Percentiles rank a stretch among this genome's conserved stretches.
phyloP scores from a whole-genome alignment of 108 stramenopile genomes.

The Ochromonas danica region DNA sequence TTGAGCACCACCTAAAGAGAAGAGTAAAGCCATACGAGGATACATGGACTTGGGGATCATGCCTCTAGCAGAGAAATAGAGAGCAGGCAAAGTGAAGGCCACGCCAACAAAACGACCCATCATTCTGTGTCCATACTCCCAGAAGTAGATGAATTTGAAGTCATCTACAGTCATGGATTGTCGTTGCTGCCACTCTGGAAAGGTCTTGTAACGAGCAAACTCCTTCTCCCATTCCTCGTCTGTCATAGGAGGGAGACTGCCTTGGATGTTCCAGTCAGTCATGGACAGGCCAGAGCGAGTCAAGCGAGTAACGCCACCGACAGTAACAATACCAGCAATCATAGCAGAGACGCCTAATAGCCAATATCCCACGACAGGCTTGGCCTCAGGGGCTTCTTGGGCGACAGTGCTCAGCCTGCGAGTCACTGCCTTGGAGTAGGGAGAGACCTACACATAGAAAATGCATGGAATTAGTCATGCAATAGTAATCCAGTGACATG shows the following conservation, averaged over 20 bases:
- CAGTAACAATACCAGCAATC: slow-evolving; percentile 92
- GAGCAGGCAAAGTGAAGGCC: slow-evolving; percentile 75
- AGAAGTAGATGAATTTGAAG: slow-evolving; percentile 95
- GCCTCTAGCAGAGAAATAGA: slow-evolving; percentile 72
- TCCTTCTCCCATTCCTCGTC: slow-evolving; percentile 81
- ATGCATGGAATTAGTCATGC: too few relatives aligned
- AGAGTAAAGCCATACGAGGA: slow-evolving; percentile 69
- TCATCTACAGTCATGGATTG: slow-evolving; percentile 92
- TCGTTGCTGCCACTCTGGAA: slow-evolving; percentile 91
- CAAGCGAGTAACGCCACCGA: slow-evolving; percentile 93
- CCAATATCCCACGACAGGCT: slow-evolving; percentile 85
- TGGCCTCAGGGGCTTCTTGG: slow-evolving; percentile 40
- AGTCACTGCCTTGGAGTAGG: too few relatives aligned
- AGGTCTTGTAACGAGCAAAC: slow-evolving; percentile 92
- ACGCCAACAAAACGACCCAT: slow-evolving; percentile 86
- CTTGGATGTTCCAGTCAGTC: slow-evolving; percentile 83
- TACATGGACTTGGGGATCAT: slow-evolving; percentile 77
- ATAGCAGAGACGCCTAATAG: slow-evolving; percentile 77
- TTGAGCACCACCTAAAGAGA: slow-evolving; percentile 93
- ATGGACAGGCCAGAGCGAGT: slow-evolving; percentile 93
- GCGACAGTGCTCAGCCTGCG: too few relatives aligned
- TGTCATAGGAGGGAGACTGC: slow-evolving; percentile 36
- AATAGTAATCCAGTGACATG: too few relatives aligned
- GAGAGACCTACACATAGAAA: too few relatives aligned
- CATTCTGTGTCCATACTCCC: slow-evolving; percentile 97